Evolutionary conservation across 1,139 yeast genomes (phyloP), one percentile per base, ranked within the genome.

Genomic region (Debaryomyces singareniensis): DNA sequence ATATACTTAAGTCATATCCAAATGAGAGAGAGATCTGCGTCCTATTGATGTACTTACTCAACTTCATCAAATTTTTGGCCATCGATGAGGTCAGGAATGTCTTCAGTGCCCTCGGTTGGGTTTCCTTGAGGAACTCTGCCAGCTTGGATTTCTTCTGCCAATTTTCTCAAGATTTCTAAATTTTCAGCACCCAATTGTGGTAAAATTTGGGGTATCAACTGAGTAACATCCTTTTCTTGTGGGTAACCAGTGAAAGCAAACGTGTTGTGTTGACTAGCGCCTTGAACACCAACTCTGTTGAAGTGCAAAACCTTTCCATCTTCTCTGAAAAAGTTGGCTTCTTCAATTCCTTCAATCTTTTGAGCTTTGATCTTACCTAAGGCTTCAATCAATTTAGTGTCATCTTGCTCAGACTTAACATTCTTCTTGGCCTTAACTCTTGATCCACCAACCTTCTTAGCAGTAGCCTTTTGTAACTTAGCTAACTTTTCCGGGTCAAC

Each of bases 151-250:
- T 84, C 89, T 63, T 84, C 87, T 43, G 96, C 96, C 62, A 91
- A 74, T 68, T 83, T 77, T 58, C 86, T 79, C 63, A 91, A 76
- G 63, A 86, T 80, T 57, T 82, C 86, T 60, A 87, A 78, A 67
- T 93, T 85, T 67, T 91, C 97, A 49, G 95, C 86, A 53, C 97
- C 96, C 68, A 91, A 76, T 72, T 91, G 96, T 50, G 95, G 91
- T 59, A 91, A 78, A 64, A 91, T 86, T 64, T 78, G 85, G 54
- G 97, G 98, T 53, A 91, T 78, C 68, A 91, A 79, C 56, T 89
- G 96, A 49, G 93, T 82, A 52, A 91, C 77, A 47, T 79, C 78
- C 78, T 87, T 89, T 68, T 85, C 94, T 66, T 86, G 94, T 43
- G 95, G 87, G 67, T 79, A 78, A 62, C 98, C 98, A 62, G 87